Evolutionary conservation across 1,284 basidiomycete species (phyloP).

Genomic region (Cutaneotrichosporon sp.): DNA sequence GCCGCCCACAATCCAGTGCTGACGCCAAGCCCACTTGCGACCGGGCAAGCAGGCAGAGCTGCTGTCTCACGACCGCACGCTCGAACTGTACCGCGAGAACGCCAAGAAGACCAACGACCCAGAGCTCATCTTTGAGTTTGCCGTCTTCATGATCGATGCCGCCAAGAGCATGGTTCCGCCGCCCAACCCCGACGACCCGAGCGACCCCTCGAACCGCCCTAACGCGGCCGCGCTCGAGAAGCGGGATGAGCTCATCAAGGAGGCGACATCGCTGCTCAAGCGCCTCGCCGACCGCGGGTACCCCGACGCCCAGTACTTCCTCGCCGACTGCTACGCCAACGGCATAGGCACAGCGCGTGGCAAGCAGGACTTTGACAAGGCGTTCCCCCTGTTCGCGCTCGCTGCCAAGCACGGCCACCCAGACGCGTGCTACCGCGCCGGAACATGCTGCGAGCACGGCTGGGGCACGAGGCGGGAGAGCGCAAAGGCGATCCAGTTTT

Average conservation of each 20-base stretch:
- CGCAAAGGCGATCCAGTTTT: conserved; percentile 90
- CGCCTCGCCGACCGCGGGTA: conserved; percentile 91
- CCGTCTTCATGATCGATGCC: conserved; percentile 97
- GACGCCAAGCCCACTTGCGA: conserved; percentile 68
- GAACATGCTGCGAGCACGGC: conserved; percentile 97
- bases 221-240: conserved; percentile 82
- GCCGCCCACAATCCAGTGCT: not conserved
- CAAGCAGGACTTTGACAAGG: conserved; percentile 94
- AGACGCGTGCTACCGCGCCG: conserved; percentile 92
- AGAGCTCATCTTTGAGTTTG: conserved; percentile 95
- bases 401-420: conserved; percentile 98
- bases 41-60: conserved; percentile 91
- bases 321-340: conserved; percentile 97
- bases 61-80: conserved; percentile 89
- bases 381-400: conserved; percentile 92
- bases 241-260: conserved; percentile 80
- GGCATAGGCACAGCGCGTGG: conserved; percentile 87
- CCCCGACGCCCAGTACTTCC: conserved; percentile 91
- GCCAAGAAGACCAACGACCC: conserved; percentile 99
- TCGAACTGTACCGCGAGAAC: conserved; percentile 94
- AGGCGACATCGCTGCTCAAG: conserved; percentile 83
- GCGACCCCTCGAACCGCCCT: conserved; percentile 35
- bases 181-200: conserved; percentile 27
- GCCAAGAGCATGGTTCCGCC: conserved; percentile 70
- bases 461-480: conserved; percentile 95